Conservation (phyloP, 768 basidiomycete genomes). For the Termitomyces sp. region DNA sequence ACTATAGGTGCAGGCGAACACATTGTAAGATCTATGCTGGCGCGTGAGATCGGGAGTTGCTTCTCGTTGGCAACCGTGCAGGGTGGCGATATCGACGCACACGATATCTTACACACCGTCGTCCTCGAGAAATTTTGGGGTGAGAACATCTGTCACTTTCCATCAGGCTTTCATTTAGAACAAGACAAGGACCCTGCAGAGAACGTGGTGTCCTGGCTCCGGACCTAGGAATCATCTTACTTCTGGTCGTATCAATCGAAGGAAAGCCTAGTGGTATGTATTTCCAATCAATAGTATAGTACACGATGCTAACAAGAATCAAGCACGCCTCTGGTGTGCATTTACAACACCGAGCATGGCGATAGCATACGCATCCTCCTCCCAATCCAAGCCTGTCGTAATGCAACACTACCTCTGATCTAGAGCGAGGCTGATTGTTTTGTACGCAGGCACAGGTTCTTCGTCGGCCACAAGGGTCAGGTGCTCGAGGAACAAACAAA, state of each 20-base stretch:
- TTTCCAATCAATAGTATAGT: neutral
- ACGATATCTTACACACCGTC: constrained; percentile 41
- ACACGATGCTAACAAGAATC: neutral
- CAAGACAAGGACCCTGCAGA: constrained; percentile 26
- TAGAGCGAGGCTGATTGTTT: neutral
- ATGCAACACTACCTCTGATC: neutral
- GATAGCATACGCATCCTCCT: constrained; percentile 59
- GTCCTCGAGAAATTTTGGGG: constrained; percentile 48
- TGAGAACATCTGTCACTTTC: constrained; percentile 21
- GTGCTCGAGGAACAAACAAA: constrained; percentile 14
- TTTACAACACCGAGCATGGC: constrained; percentile 85
- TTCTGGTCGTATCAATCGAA: constrained; percentile 39
- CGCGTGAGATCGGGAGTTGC: constrained; percentile 47
- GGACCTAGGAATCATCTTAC: constrained; percentile 57
- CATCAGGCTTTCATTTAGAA: constrained; percentile 1
- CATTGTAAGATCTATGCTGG: constrained; percentile 54
- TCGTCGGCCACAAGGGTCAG: constrained; percentile 28
- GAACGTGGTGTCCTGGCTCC: constrained; percentile 38
- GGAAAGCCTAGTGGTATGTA: constrained; percentile 14
- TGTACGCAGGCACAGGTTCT: constrained; percentile 32
- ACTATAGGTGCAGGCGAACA: constrained; percentile 63
- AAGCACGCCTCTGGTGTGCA: constrained; percentile 76
- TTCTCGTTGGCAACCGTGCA: constrained; percentile 19
- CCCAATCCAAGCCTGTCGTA: constrained; percentile 55
- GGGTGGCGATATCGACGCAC: constrained; percentile 41